Conservation (phyloP, 2,329 filamentous ascomycete species). For the Neonectria neomacrospora region DNA sequence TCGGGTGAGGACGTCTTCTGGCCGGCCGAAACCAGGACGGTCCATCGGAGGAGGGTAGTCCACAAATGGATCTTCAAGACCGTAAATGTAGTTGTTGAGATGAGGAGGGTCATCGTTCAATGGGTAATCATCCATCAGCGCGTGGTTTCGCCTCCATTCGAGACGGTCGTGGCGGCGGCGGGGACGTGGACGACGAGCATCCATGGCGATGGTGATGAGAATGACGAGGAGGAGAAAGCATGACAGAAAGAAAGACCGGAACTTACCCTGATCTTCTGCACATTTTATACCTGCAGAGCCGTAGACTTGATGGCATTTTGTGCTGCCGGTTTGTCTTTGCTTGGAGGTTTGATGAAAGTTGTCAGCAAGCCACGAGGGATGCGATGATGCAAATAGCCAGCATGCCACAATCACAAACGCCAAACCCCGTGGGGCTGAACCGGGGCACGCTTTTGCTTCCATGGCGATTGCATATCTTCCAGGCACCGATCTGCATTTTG, state of each 20-base stretch:
- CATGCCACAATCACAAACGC: neutral
- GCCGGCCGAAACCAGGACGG: neutral
- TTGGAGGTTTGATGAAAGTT: neutral
- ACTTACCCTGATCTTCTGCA: neutral
- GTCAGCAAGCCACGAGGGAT: neutral
- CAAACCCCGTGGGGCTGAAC: neutral
- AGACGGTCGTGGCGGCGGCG: neutral
- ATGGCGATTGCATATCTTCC: neutral
- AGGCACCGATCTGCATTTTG: neutral
- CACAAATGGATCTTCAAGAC: neutral
- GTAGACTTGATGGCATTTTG: neutral
- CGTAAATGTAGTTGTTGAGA: neutral
- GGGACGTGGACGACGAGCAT: neutral
- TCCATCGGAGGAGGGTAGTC: neutral
- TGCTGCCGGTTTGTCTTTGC: slow-evolving; percentile 8
- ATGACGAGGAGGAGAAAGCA: neutral
- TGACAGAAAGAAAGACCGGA: neutral
- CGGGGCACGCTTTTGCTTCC: neutral
- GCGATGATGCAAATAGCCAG: neutral
- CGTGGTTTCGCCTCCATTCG: neutral
- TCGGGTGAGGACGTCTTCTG: too few species aligned
- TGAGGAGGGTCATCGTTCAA: neutral
- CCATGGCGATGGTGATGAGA: neutral
- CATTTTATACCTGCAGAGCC: neutral
- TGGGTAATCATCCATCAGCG: neutral